phyloP scores from a whole-genome alignment of 2,329 filamentous ascomycete genomes.

The Aureobasidium sp. region DNA sequence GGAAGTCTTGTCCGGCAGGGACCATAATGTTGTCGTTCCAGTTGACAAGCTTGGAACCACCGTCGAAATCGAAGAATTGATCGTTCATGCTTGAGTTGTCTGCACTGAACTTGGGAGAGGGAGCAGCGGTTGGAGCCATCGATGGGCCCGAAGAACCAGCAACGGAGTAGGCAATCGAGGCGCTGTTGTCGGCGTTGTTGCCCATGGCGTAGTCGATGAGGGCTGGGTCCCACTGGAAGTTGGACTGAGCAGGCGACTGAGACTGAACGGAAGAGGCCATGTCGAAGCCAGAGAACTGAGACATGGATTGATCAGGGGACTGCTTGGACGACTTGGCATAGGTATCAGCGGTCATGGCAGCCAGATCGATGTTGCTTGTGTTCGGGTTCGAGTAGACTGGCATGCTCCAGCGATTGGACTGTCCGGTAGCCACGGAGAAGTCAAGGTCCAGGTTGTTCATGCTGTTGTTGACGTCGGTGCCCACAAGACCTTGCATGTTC shows the following conservation, averaged over 20 bases:
- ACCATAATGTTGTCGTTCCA: conserved; percentile 27
- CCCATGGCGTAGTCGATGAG: conserved; percentile 8
- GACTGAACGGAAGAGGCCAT: conserved; percentile 1
- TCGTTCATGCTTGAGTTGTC: conserved; percentile 17
- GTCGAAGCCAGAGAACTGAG: conserved; percentile 9
- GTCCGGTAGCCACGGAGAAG: neutral
- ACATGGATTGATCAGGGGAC: conserved; percentile 13
- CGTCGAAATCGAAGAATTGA: conserved; percentile 17
- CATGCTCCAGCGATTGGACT: conserved; percentile 15
- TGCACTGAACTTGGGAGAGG: conserved; percentile 17
- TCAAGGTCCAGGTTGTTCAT: conserved; percentile 15
- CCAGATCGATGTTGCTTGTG: conserved; percentile 4
- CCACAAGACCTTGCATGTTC: conserved; percentile 24
- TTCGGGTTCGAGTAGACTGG: conserved; percentile 13
- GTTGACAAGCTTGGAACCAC: conserved; percentile 15
- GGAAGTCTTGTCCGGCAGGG: conserved; percentile 23
- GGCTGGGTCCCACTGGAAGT: conserved; percentile 10
- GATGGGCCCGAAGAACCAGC: neutral
- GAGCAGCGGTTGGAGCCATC: conserved; percentile 11
- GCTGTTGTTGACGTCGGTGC: conserved; percentile 23
- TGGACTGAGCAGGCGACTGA: conserved; percentile 1
- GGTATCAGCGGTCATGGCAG: neutral
- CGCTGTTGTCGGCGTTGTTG: conserved; percentile 1
- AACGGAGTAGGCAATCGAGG: neutral
- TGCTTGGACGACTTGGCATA: conserved; percentile 1